Evolutionary conservation across 2,329 filamentous ascomycete genomes (phyloP).

Genomic region (Pyrenophora graminea): DNA sequence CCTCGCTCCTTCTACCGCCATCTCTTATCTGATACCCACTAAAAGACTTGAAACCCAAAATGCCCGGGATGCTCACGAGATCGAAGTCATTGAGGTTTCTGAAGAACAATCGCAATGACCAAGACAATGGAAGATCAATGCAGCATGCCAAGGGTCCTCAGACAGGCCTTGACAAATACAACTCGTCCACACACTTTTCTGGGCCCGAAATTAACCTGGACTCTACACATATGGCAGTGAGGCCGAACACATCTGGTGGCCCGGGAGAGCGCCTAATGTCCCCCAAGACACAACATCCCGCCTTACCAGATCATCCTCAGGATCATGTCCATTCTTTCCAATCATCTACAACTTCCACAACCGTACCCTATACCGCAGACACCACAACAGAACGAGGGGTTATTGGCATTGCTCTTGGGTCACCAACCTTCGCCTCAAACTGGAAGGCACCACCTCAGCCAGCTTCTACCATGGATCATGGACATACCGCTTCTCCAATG

Average conservation of each 20-base stretch:
- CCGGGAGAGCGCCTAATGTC: constrained; percentile 40
- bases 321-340: constrained; percentile 33
- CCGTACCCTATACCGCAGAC: constrained; percentile 39
- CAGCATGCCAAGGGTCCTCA: constrained; percentile 29
- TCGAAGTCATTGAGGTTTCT: constrained; percentile 46
- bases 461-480: constrained; percentile 10
- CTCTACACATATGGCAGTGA: constrained; percentile 36
- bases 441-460: constrained; percentile 34
- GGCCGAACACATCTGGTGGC: constrained; percentile 43
- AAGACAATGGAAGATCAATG: constrained; percentile 30
- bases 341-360: constrained; percentile 36
- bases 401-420: constrained; percentile 49
- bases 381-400: constrained; percentile 34
- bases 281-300: constrained; percentile 43
- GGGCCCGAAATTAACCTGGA: constrained; percentile 32
- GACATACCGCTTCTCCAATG: constrained; percentile 16
- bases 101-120: constrained; percentile 39
- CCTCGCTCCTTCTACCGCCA: constrained; percentile 27
- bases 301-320: constrained; percentile 30
- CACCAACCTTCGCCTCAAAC: constrained; percentile 40
- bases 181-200: constrained; percentile 33
- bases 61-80: constrained; percentile 45
- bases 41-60: constrained; percentile 40
- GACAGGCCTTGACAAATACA: constrained; percentile 40
- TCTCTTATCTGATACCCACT: constrained; percentile 39